Percentiles rank a stretch among this genome's conserved stretches.
Evolutionary conservation across 768 basidiomycete species (phyloP).

Genomic region (Grammothele lineata): DNA sequence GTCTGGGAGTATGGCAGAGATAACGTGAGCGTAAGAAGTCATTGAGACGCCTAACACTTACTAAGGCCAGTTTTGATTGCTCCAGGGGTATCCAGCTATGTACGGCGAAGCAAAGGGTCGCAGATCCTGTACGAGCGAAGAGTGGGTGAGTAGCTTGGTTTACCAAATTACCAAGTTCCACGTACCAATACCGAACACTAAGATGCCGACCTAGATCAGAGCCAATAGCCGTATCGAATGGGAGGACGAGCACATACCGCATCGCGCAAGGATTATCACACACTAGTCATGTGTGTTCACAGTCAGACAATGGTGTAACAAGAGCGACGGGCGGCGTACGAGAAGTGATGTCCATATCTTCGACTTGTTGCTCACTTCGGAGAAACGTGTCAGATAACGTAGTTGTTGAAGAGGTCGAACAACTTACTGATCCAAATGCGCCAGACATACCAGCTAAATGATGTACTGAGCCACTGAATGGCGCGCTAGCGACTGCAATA

Average conservation of each 20-base stretch:
- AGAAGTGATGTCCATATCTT: neutral
- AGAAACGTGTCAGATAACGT: neutral
- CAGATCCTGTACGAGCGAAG: neutral
- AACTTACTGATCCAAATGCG: constrained; percentile 1
- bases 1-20: neutral
- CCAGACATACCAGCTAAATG: constrained; percentile 6
- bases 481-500: neutral
- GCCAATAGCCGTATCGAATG: neutral
- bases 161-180: neutral
- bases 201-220: neutral
- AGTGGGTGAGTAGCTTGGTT: neutral
- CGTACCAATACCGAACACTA: constrained; percentile 6
- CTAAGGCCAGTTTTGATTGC: too few species aligned
- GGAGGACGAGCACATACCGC: neutral
- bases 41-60: too few species aligned
- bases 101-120: neutral
- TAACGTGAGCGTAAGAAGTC: too few species aligned
- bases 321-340: neutral
- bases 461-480: neutral
- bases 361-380: constrained; percentile 7
- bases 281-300: neutral
- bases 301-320: too few species aligned
- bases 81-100: neutral
- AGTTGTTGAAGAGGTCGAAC: neutral
- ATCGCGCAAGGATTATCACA: neutral